A percentile compares a stretch with the other conserved stretches of the same genome.
phyloP scores from a whole-genome alignment of 345 rosid species.

The Ricinus communis region DNA sequence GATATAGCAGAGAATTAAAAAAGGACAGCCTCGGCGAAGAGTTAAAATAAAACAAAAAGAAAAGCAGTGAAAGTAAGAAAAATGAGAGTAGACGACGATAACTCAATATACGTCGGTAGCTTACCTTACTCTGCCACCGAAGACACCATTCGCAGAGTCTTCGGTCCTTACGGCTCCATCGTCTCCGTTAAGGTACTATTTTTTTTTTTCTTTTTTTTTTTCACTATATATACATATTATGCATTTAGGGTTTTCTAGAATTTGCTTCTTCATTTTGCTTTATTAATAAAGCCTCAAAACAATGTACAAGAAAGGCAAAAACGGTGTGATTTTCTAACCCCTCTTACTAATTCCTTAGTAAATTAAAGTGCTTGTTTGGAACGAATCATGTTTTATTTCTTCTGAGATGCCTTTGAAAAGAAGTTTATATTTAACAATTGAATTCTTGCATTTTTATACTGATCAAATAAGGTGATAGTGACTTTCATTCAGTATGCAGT shows the following conservation, averaged over 20 bases:
- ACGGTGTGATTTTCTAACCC: too few relatives aligned
- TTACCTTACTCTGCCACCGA: constrained; percentile 73
- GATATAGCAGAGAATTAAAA: too few relatives aligned
- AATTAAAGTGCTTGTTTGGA: too few relatives aligned
- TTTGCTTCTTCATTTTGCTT: not conserved
- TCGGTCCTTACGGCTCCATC: constrained; percentile 63
- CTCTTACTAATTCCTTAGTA: too few relatives aligned
- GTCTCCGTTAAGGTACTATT: constrained; percentile 65
- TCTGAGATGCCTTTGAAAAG: too few relatives aligned
- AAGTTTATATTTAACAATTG: too few relatives aligned
- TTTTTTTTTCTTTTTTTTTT: not conserved
- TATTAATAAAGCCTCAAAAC: too few relatives aligned
- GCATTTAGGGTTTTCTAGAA: not conserved
- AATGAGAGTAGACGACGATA: constrained; percentile 84
- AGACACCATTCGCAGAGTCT: constrained; percentile 58
- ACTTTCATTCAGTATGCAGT: not conserved
- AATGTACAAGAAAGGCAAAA: too few relatives aligned
- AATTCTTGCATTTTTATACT: too few relatives aligned
- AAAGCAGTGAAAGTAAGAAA: too few relatives aligned
- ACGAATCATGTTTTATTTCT: too few relatives aligned
- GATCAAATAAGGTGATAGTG: too few relatives aligned
- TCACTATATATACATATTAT: not conserved
- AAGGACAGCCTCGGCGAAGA: not conserved
- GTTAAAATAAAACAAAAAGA: not conserved
- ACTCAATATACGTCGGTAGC: constrained; percentile 89